Evolutionary conservation across 441 rosid genomes (phyloP).

Genomic region (Raphanus hybrid): DNA sequence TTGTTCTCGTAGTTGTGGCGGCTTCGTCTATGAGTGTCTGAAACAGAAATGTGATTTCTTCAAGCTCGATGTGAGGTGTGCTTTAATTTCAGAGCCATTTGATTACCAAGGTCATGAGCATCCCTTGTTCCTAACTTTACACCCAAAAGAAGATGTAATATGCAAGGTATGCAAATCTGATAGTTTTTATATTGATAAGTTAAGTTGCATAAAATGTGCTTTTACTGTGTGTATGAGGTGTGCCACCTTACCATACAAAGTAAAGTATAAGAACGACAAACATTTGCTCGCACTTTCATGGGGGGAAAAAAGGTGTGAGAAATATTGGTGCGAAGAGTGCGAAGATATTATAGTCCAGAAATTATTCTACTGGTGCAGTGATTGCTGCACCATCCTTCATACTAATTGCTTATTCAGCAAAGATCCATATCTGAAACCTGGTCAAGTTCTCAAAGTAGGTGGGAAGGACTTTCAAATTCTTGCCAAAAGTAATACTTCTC

Average conservation of each 20-base stretch:
- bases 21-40: constrained; percentile 10
- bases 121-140: background rate
- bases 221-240: constrained; percentile 12
- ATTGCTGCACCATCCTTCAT: constrained; percentile 7
- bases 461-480: background rate
- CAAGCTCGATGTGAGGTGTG: constrained; percentile 13
- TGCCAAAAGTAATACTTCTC: background rate
- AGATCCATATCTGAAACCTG: background rate
- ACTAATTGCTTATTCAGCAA: background rate
- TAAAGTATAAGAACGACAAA: constrained; percentile 10
- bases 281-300: constrained; percentile 17
- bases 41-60: background rate
- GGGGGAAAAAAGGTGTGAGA: background rate
- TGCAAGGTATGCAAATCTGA: constrained; percentile 28
- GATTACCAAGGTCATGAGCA: constrained; percentile 13
- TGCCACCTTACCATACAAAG: constrained; percentile 14
- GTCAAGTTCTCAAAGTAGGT: background rate
- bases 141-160: too few relatives aligned
- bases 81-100: constrained; percentile 3
- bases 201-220: constrained; percentile 18
- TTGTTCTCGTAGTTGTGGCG: background rate
- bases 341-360: background rate
- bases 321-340: constrained; percentile 7
- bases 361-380: background rate
- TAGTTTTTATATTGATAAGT: too few relatives aligned